phyloP scores from a whole-genome alignment of 2,329 filamentous ascomycete species.

The Colletotrichum echinochloae region DNA sequence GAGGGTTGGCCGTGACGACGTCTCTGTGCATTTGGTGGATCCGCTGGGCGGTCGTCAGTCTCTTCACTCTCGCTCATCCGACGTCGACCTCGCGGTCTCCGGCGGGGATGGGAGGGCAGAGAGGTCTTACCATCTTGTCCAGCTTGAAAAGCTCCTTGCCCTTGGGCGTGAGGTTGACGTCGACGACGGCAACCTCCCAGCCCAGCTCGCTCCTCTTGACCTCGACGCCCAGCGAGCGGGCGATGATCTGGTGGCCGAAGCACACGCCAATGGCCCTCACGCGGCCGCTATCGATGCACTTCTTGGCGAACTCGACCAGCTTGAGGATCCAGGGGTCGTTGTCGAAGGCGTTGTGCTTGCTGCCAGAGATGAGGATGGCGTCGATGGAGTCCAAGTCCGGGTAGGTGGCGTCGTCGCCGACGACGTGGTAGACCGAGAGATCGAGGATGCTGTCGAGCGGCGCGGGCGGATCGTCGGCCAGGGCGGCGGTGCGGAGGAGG shows the following conservation, averaged over 20 bases:
- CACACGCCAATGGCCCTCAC: slow-evolving; percentile 84
- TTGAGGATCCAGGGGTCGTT: slow-evolving; percentile 80
- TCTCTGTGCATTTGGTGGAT: slow-evolving; percentile 92
- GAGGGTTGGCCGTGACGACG: slow-evolving; percentile 74
- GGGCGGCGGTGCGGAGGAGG: slow-evolving; percentile 67
- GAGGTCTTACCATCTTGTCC: slow-evolving; percentile 63
- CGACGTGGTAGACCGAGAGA: slow-evolving; percentile 77
- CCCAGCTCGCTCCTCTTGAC: slow-evolving; percentile 76
- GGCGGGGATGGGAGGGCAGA: neutral
- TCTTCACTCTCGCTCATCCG: neutral
- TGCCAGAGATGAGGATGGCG: slow-evolving; percentile 84
- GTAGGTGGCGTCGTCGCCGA: slow-evolving; percentile 73
- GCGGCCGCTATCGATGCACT: slow-evolving; percentile 68
- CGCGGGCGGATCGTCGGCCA: slow-evolving; percentile 55
- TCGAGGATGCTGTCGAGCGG: slow-evolving; percentile 62
- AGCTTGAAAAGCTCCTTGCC: slow-evolving; percentile 79
- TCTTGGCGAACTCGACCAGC: slow-evolving; percentile 75
- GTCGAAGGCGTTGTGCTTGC: slow-evolving; percentile 80
- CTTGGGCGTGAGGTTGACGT: slow-evolving; percentile 74
- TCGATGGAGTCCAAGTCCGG: slow-evolving; percentile 81
- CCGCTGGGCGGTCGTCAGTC: slow-evolving; percentile 56
- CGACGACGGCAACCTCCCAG: slow-evolving; percentile 85
- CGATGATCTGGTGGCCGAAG: slow-evolving; percentile 90
- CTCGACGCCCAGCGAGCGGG: slow-evolving; percentile 74
- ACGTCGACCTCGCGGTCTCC: neutral